Evolutionary conservation across 1,139 yeast genomes (phyloP), one percentile per base, ranked within the genome.

Genomic region (Arxiozyma heterogenica): DNA sequence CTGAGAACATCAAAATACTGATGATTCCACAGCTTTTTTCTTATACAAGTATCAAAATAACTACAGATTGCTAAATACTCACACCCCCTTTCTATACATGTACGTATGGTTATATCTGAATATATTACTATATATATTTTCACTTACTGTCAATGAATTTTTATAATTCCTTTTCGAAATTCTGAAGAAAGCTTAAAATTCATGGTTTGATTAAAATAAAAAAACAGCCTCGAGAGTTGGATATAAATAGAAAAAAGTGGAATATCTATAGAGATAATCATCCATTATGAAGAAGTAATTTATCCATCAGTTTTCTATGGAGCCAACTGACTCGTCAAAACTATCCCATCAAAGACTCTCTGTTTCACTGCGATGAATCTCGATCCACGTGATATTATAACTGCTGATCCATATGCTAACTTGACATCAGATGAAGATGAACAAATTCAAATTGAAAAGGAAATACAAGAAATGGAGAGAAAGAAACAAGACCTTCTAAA

Each of bases 341-440:
- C 39, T 34, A 15, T 6, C 2, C 1, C 12, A 4, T 34, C 39
- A 34, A 34, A 4, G 8, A 15, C n/a, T n/a, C n/a, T n/a, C 39
- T 34, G n/a, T 15, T 4, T 34, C 39, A 22, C 38, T 25, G 17
- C 8, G 15, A 51, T 51, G 53, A 30, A 51, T 63, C 41, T 54
- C 18, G 71, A 67, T 54, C 71, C 71, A 4, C 57, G 71, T 48
- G 67, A 62, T 30, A 25, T 58, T 25, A 12, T 39, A 9, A 34
- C 46, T 2, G 47, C 52, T n/a, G 70, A 67, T 52, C 61, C 58
- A 12, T 62, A 57, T 44, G 61, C 58, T 38, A 53, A 57, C n/a
- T 39, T 65, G 11, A 59, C 66, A 1, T 63, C 67, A 9, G 68
- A 64, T 47, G 67, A 56, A 23, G 64, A 58, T 17, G 67, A 63